Evolutionary conservation across 2,329 filamentous ascomycete genomes (phyloP), one percentile per base, ranked within the genome.

Genomic region (Lecanosticta acicola): DNA sequence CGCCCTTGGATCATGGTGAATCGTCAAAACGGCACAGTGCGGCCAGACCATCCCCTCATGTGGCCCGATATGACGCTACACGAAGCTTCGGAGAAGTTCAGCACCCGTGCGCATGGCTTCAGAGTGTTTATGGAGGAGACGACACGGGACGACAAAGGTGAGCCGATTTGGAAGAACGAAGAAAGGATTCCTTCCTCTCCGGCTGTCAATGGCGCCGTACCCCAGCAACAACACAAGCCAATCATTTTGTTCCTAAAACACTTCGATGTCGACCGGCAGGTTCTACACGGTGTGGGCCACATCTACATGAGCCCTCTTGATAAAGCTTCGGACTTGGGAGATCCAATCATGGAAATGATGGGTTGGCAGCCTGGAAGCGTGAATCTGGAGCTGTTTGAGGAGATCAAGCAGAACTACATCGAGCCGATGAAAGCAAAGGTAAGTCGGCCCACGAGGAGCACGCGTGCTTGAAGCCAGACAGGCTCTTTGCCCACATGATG

Each of bases 341-440:
- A 86, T 1, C 70, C 79, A 21, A 96, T 98, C 49, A 70, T 85
- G 47, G 81, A 85, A 58, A 80, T 84, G 63, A 93, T 97, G 87
- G 78, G 80, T 10, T 97, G 93, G 91, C 79, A 85, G 18, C 78
- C 85, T 1, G 88, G 85, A 3, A 32, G 39, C 9, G 48, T 63
- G 53, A 78, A 85, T 3, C 78, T 85, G 49, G 76, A 78, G 58
- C 77, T 98, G 17, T 97, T 83, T 71, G 93, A 98, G 70, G 93
- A 98, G 72, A 97, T 98, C 69, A 98, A 97, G 69, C 89, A 90
- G 41, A 87, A 82, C 49, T 97, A 97, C 90, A 95, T 98, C 56
- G 94, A 98, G 63, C 77, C 80, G 4, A 84, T 98, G 73, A 97
- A 96, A 69, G 79, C 84, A 0, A 52, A 97, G n/a, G n/a, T n/a